phyloP scores from a whole-genome alignment of 78 protist genomes.

The Speleostelium caveatum region DNA sequence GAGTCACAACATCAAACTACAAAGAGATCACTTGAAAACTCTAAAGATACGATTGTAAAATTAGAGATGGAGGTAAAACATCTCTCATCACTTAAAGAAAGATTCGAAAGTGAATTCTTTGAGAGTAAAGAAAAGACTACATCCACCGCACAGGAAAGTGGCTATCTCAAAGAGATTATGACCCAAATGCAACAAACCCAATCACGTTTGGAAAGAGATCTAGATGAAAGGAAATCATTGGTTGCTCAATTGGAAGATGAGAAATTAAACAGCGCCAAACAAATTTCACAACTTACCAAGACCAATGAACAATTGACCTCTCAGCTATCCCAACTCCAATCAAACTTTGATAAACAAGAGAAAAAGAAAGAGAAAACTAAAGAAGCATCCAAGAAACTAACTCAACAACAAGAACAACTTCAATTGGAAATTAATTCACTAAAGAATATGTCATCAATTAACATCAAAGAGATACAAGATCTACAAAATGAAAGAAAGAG shows the following conservation, averaged over 20 bases:
- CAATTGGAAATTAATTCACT: constrained; percentile 7
- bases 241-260: constrained; percentile 26
- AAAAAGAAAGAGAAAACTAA: background rate
- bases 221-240: constrained; percentile 42
- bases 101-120: constrained; percentile 77
- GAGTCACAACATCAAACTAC: constrained; percentile 21
- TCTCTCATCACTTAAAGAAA: constrained; percentile 33
- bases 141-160: constrained; percentile 29
- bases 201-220: constrained; percentile 32
- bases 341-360: constrained; percentile 3
- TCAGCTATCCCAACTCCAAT: background rate
- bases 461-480: background rate
- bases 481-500: constrained; percentile 23
- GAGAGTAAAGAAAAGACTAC: constrained; percentile 48
- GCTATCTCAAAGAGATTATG: constrained; percentile 60
- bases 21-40: constrained; percentile 7
- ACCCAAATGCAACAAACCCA: constrained; percentile 65
- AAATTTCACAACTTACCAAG: background rate
- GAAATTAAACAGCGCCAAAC: background rate
- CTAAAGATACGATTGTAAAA: background rate
- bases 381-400: background rate
- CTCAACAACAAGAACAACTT: constrained; percentile 6
- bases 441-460: background rate
- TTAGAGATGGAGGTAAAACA: constrained; percentile 55
- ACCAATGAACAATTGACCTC: background rate